These are phyloP conservation scores for Kalaharituber pfeilii DNA, from an alignment of 2,329 filamentous ascomycete genomes.

Conservation along the genomic window DNA sequence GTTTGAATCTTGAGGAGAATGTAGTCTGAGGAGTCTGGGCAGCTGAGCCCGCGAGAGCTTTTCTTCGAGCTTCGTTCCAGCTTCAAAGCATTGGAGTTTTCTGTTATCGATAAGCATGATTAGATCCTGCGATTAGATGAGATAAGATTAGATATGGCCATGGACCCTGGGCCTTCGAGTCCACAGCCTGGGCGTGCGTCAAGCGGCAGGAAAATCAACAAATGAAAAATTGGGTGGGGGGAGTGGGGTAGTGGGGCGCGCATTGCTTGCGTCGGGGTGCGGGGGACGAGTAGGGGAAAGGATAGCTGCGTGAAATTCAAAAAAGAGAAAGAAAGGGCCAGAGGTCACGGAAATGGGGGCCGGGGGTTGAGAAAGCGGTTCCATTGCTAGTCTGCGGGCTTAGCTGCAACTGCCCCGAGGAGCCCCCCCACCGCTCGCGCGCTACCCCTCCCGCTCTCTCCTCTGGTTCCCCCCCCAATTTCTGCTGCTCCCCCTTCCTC, in stretches of 20 bases:
- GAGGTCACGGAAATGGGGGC: no score
- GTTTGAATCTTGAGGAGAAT: neutral
- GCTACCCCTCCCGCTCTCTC: slow-evolving; percentile 56
- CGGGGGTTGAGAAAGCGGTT: slow-evolving; percentile 6
- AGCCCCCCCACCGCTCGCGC: no score
- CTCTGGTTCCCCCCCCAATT: slow-evolving; percentile 46
- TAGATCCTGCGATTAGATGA: neutral
- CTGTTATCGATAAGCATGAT: neutral
- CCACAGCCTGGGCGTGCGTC: neutral
- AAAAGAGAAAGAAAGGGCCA: slow-evolving; percentile 5
- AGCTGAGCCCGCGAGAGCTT: neutral
- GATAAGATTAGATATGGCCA: neutral
- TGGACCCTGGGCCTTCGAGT: neutral
- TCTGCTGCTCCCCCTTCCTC: slow-evolving; percentile 12
- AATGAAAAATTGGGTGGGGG: neutral
- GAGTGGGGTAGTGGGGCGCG: slow-evolving; percentile 30
- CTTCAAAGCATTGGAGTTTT: neutral
- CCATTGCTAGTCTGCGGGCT: slow-evolving; percentile 79
- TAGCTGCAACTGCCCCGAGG: no score
- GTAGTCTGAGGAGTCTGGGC: neutral
- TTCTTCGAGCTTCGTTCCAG: neutral
- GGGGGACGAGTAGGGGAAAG: slow-evolving; percentile 12
- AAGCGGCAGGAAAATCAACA: neutral
- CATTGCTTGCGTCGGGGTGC: slow-evolving; percentile 66
- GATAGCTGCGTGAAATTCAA: slow-evolving; percentile 8